Evolutionary conservation across 2,329 filamentous ascomycete genomes (phyloP), one percentile per base, ranked within the genome.

Genomic region (Penicillium italicum): DNA sequence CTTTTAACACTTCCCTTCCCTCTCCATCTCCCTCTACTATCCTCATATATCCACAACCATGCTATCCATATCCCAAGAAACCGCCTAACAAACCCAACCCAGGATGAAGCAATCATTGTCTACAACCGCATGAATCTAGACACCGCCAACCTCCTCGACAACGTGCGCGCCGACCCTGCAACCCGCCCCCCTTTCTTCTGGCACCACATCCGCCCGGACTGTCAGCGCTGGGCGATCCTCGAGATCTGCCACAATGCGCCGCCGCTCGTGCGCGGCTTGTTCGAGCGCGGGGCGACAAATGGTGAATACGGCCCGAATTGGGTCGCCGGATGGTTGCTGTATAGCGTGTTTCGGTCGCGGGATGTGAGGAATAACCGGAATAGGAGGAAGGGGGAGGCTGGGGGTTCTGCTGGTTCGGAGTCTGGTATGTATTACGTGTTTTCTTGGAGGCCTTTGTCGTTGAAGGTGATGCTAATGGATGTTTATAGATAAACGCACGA

Each of bases 321-420:
- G 76, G 76, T 78, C 14, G 73, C 75, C 0, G 71, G 74, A 16
- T 78, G 76, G 76, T 66, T 78, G 66, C 64, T 78, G 61, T 78
- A 78, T 62, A 77, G 75, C 57, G 76, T 78, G 28, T 78, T 78
- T 64, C 73, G 76, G n/a, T 77, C 75, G 20, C 65, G 76, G 50
- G 76, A 78, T 66, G 72, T 76, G 53, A 69, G 76, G 47, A 78
- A 78, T 63, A 77, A 77, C 66, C 73, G 76, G 24, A 77, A 76
- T 64, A 70, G 75, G 56, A 66, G 74, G 46, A 71, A 70, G 62
- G 71, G 69, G 16, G 70, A 74, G 50, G 65, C 63, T 36, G 55
- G 55, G 4, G 16, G 20, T 8, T 38, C 46, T 45, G 62, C 50
- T 16, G 58, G 53, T 22, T 60, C 51, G 6, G 63, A 59, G 49